Percentiles rank a stretch among this genome's conserved stretches.
phyloP scores from a whole-genome alignment of 352 stramenopile species.

The Phytopythium helicoides region DNA sequence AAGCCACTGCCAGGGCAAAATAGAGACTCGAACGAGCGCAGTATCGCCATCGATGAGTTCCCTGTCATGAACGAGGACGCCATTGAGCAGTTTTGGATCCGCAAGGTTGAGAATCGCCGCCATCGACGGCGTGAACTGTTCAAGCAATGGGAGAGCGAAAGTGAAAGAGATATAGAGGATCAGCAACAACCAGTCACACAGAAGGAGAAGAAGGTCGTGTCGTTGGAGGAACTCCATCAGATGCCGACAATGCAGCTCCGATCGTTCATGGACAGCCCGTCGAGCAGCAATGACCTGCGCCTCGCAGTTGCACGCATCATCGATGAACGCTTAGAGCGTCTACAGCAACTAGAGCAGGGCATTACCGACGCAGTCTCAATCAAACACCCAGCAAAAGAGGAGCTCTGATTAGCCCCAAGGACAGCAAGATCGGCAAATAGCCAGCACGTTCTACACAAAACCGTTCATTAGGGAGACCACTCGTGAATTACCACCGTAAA shows the following conservation, averaged over 20 bases:
- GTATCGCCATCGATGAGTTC: conserved; percentile 84
- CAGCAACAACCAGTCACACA: background rate
- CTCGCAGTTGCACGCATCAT: conserved; percentile 42
- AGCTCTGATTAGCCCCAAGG: conserved; percentile 18
- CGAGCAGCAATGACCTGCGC: conserved; percentile 35
- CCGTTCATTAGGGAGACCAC: no score
- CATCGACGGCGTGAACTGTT: conserved; percentile 42
- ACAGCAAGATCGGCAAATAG: background rate
- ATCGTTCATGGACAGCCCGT: conserved; percentile 23
- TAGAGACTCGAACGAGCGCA: conserved; percentile 11
- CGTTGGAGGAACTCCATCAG: conserved; percentile 30
- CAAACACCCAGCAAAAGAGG: conserved; percentile 6
- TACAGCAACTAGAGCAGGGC: conserved; percentile 22
- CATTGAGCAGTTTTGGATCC: conserved; percentile 76
- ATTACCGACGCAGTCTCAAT: conserved; percentile 6
- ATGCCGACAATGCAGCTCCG: conserved; percentile 58
- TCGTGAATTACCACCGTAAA: no score
- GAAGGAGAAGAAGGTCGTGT: conserved; percentile 16
- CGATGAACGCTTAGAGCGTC: conserved; percentile 39
- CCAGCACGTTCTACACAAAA: background rate
- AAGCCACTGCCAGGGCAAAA: conserved; percentile 24
- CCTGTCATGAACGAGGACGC: conserved; percentile 80
- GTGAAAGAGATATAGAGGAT: conserved; percentile 5
- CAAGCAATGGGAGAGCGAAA: conserved; percentile 34
- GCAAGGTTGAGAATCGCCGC: conserved; percentile 57